A percentile compares a stretch with the other conserved stretches of the same genome.
These are phyloP conservation scores for Flaveria robusta DNA, from an alignment of 129 eudicot genomes.

Conservation along the genomic window DNA sequence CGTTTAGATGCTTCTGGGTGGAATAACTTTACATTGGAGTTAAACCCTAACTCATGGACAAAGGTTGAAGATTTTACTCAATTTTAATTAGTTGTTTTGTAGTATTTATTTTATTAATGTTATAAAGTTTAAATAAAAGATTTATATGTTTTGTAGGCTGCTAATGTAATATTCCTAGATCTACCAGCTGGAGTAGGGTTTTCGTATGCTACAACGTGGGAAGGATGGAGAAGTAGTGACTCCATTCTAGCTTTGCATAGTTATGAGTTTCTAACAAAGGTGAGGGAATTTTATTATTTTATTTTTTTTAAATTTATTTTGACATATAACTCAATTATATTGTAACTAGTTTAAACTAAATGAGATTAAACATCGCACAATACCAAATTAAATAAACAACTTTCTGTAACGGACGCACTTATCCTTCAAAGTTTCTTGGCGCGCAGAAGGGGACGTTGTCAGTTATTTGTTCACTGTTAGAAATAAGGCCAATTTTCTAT, in stretches of 20 bases:
- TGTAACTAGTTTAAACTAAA: no score
- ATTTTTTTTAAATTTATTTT: no score
- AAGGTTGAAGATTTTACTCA: not conserved
- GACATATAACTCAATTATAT: no score
- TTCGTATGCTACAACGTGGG: constrained; percentile 31
- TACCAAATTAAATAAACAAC: no score
- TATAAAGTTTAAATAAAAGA: no score
- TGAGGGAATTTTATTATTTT: not conserved
- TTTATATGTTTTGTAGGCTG: constrained; percentile 25
- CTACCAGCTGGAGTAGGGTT: constrained; percentile 40
- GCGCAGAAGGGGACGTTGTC: no score
- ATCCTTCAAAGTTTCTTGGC: no score
- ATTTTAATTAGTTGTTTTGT: not conserved
- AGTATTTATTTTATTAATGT: not conserved
- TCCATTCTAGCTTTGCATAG: constrained; percentile 23
- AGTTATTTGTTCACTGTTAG: no score
- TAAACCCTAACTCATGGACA: constrained; percentile 25
- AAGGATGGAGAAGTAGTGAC: constrained; percentile 29
- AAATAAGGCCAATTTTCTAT: no score
- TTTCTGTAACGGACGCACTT: no score
- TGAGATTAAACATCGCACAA: no score
- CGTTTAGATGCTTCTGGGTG: not conserved
- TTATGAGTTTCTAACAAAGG: constrained; percentile 43
- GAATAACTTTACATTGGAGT: constrained; percentile 15
- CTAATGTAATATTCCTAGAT: constrained; percentile 40